phyloP scores from a whole-genome alignment of 257 asterid genomes.

The Perilla frutescens region DNA sequence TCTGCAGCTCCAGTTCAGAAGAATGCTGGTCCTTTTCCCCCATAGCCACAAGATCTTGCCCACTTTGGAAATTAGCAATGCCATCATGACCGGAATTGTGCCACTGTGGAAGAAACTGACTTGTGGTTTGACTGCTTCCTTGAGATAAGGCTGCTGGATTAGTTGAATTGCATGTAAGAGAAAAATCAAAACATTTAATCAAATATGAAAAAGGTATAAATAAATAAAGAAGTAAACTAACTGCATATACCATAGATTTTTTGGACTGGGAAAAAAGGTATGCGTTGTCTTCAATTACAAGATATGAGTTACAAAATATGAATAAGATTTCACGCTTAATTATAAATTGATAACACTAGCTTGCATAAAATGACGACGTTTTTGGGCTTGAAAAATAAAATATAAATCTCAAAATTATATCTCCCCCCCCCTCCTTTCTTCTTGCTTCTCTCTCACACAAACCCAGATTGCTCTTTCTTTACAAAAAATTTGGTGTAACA shows the following conservation, averaged over 20 bases:
- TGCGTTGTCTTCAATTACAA: conserved; percentile 7
- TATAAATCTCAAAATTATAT: too few relatives aligned
- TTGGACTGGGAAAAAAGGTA: neutral
- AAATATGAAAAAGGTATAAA: neutral
- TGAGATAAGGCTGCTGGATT: conserved; percentile 54
- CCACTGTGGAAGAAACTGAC: conserved; percentile 65
- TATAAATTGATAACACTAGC: too few relatives aligned
- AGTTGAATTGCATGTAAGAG: conserved; percentile 27
- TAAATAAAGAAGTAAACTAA: neutral
- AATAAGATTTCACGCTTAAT: conserved; percentile 4
- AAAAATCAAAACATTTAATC: conserved; percentile 1
- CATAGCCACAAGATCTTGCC: conserved; percentile 45
- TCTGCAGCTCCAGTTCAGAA: conserved; percentile 49
- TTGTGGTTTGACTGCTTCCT: conserved; percentile 43
- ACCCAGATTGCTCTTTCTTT: too few relatives aligned
- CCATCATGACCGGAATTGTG: conserved; percentile 63
- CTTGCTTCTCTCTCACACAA: too few relatives aligned
- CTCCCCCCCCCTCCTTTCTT: too few relatives aligned
- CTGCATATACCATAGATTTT: neutral
- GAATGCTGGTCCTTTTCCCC: conserved; percentile 57
- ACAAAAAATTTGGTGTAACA: too few relatives aligned
- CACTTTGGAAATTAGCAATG: conserved; percentile 49
- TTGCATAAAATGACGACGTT: too few relatives aligned
- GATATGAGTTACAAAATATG: neutral
- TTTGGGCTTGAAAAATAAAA: too few relatives aligned